These are phyloP conservation scores for Glaciozyma antarctica DNA, from an alignment of 768 basidiomycete genomes.

Conservation along the genomic window DNA sequence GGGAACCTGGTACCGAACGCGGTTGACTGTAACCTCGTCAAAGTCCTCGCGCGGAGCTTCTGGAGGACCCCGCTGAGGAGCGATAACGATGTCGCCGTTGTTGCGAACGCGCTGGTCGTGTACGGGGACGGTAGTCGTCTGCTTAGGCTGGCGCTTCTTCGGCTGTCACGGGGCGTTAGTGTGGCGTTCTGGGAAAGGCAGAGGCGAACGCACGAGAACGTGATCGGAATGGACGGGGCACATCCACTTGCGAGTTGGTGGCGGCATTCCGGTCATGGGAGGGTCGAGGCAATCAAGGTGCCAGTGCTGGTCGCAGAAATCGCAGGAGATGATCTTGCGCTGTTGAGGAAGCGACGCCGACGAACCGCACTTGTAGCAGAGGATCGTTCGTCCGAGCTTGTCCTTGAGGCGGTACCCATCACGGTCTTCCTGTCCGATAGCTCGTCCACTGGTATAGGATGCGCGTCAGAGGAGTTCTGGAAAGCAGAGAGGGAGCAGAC, in stretches of 20 bases:
- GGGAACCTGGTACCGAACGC: constrained; percentile 75
- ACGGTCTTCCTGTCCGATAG: constrained; percentile 73
- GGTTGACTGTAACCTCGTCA: constrained; percentile 74
- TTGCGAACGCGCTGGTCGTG: constrained; percentile 65
- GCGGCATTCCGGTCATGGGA: constrained; percentile 73
- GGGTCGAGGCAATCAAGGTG: constrained; percentile 94
- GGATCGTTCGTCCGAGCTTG: constrained; percentile 66
- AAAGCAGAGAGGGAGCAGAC: constrained; percentile 5
- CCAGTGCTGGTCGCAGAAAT: constrained; percentile 90
- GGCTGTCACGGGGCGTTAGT: neutral
- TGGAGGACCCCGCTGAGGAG: constrained; percentile 51
- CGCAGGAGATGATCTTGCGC: constrained; percentile 70
- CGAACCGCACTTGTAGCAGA: constrained; percentile 81
- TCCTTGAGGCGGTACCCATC: constrained; percentile 81
- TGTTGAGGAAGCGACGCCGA: constrained; percentile 53
- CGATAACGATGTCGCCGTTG: constrained; percentile 84
- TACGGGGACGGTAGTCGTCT: constrained; percentile 56
- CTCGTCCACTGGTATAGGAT: constrained; percentile 12
- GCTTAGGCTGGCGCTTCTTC: constrained; percentile 17
- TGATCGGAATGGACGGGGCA: constrained; percentile 84
- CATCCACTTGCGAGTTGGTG: constrained; percentile 91
- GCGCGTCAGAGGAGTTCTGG: neutral
- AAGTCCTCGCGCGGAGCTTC: constrained; percentile 39
- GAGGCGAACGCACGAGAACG: constrained; percentile 11
- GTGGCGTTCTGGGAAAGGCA: neutral